Evolutionary conservation across 192 early-diverging fungal genomes (phyloP).

Genomic region (Coemansia sp.): DNA sequence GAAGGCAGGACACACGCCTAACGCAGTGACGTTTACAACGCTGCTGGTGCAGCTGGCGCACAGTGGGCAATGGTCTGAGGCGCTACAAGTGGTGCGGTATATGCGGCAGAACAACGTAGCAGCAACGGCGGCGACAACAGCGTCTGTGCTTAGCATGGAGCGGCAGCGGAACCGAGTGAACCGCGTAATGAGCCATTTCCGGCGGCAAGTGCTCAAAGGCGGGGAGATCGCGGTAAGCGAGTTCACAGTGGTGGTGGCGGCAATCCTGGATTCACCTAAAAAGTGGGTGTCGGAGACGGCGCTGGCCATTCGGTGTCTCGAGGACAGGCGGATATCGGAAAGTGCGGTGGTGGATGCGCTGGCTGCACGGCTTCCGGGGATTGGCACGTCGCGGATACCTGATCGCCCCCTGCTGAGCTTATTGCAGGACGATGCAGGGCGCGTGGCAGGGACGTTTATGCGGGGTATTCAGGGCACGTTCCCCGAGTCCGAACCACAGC

Average conservation of each 20-base stretch:
- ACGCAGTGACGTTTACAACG: conserved; percentile 18
- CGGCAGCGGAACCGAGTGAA: conserved; percentile 11
- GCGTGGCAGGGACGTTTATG: conserved; percentile 2
- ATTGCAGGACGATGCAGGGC: conserved; percentile 5
- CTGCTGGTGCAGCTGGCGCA: conserved; percentile 25
- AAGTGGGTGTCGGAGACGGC: conserved; percentile 34
- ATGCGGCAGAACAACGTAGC: conserved; percentile 17
- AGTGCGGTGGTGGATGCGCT: conserved; percentile 36
- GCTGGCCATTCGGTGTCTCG: conserved; percentile 30
- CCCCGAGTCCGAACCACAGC: background rate
- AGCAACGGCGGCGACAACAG: conserved; percentile 9
- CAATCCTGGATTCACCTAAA: conserved; percentile 21
- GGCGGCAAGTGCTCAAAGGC: conserved; percentile 10
- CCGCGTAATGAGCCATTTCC: conserved; percentile 25
- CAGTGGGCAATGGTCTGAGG: conserved; percentile 37
- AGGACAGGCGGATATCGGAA: conserved; percentile 23
- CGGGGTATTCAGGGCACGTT: background rate
- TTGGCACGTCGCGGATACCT: conserved; percentile 1
- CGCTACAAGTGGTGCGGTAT: conserved; percentile 16
- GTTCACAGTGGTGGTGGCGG: conserved; percentile 16
- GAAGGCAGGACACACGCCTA: conserved; percentile 14
- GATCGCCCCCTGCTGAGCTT: conserved; percentile 27
- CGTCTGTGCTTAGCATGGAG: conserved; percentile 21
- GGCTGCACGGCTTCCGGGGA: conserved; percentile 36
- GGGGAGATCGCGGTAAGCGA: conserved; percentile 12